Conservation (phyloP, 768 basidiomycete genomes). For the Pleurotus giganteus region DNA sequence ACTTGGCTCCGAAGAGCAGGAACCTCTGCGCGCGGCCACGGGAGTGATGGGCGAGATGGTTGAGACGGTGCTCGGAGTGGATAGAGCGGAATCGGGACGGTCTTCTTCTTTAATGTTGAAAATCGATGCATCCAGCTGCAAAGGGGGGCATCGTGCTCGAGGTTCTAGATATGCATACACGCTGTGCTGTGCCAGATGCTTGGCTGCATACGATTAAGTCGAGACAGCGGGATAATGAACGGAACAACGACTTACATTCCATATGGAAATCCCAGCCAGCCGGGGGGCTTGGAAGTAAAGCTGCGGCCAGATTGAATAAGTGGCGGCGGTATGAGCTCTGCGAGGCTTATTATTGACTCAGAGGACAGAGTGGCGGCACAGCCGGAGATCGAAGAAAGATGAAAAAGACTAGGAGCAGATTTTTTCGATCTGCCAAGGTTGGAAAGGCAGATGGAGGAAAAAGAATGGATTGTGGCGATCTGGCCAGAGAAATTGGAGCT, state of each 20-base stretch:
- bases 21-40: slow-evolving; percentile 19
- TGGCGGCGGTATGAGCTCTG: slow-evolving; percentile 8
- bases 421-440: slow-evolving; percentile 4
- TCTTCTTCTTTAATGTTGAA: slow-evolving; percentile 15
- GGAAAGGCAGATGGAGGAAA: slow-evolving; percentile 8
- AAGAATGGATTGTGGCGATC: slow-evolving; percentile 8
- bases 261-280: slow-evolving; percentile 24
- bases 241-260: slow-evolving; percentile 19
- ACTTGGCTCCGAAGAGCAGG: slow-evolving; percentile 20
- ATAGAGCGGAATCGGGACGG: slow-evolving; percentile 13
- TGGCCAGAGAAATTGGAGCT: slow-evolving; percentile 4
- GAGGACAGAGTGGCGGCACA: slow-evolving; percentile 5
- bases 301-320: slow-evolving; percentile 22
- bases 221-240: not conserved
- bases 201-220: slow-evolving; percentile 16
- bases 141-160: slow-evolving; percentile 19
- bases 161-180: slow-evolving; percentile 16
- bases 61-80: slow-evolving; percentile 24
- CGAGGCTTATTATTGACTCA: slow-evolving; percentile 2
- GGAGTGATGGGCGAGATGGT: slow-evolving; percentile 28
- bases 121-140: slow-evolving; percentile 21
- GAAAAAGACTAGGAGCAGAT: slow-evolving; percentile 7
- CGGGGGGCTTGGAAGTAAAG: slow-evolving; percentile 17
- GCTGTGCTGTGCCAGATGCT: slow-evolving; percentile 26
- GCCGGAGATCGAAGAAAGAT: slow-evolving; percentile 12